Conservation (phyloP, 192 early-diverging fungal species). For the Chytriomyces sp. region DNA sequence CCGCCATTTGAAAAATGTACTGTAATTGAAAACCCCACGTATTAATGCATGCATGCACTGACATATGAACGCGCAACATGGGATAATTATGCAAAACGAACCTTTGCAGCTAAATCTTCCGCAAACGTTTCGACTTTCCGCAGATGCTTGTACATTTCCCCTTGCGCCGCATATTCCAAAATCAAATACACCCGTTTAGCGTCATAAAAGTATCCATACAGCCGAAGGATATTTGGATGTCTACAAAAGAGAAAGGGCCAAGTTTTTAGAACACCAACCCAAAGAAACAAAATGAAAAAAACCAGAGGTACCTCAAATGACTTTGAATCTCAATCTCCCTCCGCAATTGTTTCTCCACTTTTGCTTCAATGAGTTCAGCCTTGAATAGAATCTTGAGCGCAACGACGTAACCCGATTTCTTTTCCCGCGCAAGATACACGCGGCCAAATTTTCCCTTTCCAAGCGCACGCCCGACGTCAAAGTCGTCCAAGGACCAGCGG, state of each 20-base stretch:
- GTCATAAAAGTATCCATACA: conserved; percentile 97
- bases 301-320: conserved; percentile 68
- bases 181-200: conserved; percentile 90
- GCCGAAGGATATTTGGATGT: conserved; percentile 91
- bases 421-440: conserved; percentile 92
- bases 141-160: conserved; percentile 89
- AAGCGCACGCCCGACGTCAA: conserved; percentile 86
- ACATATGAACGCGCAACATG: background rate
- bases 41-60: background rate
- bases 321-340: conserved; percentile 96
- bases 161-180: conserved; percentile 92
- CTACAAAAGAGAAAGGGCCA: conserved; percentile 40
- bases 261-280: background rate
- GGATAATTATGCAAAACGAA: conserved; percentile 41
- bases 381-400: conserved; percentile 94
- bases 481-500: conserved; percentile 71
- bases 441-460: conserved; percentile 97
- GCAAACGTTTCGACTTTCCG: conserved; percentile 71
- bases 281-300: conserved; percentile 5
- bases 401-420: conserved; percentile 81
- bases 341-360: conserved; percentile 87
- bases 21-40: conserved; percentile 31
- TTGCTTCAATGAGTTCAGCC: conserved; percentile 71
- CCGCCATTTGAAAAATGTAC: conserved; percentile 90
- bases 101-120: conserved; percentile 77